Evolutionary conservation across 2,329 filamentous ascomycete species (phyloP), one percentile per base, ranked within the genome.

Genomic region (Sporothrix globosa): DNA sequence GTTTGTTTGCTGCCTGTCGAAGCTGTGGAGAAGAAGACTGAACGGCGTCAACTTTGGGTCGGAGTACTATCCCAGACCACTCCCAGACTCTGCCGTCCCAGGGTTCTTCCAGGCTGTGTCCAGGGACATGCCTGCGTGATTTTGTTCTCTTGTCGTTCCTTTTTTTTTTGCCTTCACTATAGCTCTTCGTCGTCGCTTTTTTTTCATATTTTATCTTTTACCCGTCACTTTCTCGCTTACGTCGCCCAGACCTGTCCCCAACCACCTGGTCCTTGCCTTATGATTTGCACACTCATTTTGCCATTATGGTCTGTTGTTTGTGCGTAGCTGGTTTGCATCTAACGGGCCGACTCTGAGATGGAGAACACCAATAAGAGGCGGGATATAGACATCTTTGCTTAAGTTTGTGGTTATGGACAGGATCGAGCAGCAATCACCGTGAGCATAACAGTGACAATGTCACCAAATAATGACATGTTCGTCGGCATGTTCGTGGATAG

Each of bases 281-380:
- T 30, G 5, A 10, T 30, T 11, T 30, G 5, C 14, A n/a, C n/a
- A 1, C 10, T 27, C 52, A 1, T 21, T 21, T 14, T 54, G 56
- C 21, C 39, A 14, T 44, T n/a, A 17, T 44, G 19, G 34, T 24
- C n/a, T 44, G 19, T 13, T 21, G 19, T 44, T 44, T 61, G 56
- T 34, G n/a, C n/a, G 11, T 61, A 44, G 34, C 44, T n/a, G 56
- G n/a, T 44, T 44, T 61, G 56, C 34, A 61, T 61, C 34, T 44
- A 65, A 65, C 60, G 60, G 60, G 60, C 60, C 60, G 60, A 65
- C 56, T 61, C 34, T 24, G 34, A n/a, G 53, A 44, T 17, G n/a
- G 34, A 24, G 41, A 61, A 2, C 34, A 44, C 24, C 19, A 24
- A 60, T 60, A 60, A 44, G 19, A 44, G 3, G 34, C 39, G 10